Evolutionary conservation across 2,329 filamentous ascomycete species (phyloP), one percentile per base, ranked within the genome.

Genomic region (Fusarium algeriense): DNA sequence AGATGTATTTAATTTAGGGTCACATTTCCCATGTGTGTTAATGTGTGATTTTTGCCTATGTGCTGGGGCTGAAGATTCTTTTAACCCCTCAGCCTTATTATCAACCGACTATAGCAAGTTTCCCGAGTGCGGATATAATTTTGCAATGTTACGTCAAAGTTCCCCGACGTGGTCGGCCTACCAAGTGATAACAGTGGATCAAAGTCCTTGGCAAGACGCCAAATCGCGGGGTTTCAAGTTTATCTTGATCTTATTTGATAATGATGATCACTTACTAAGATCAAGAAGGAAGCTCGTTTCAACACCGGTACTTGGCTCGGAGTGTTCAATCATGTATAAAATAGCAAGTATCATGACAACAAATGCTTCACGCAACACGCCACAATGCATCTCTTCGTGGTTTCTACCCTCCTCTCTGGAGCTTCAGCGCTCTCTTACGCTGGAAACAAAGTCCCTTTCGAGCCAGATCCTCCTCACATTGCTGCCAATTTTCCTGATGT

Each of bases 401-500:
- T 41, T 0, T 17, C 43, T 7, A 13, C 38, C 23, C 26, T 67
- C 6, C 4, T 67, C 1, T 58, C 62, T 0, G 30, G 62, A 12
- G 63, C 43, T 2, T 20, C 20, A 13, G 63, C 64, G 12, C 48
- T 67, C 7, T 54, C 48, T 7, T 72, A 72, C 19, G 70, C 69
- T 1, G 38, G 44, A 8, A 72, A 72, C 3, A 41, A 57, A 20
- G 70, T 73, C 7, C 44, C 48, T 1, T 45, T 64, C 11, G 1
- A 17, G 14, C 13, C 37, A 14, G 66, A 73, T 3, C 48, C 46
- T 6, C 14, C 23, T 11, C n/a, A 64, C 4, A 28, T 73, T 3
- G 63, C 70, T 0, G 53, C 63, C n/a, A 71, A 71, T 14, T 73
- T 73, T 5, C 60, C 58, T 1, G 52, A 73, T 28, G 45, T 71